A percentile compares a stretch with the other conserved stretches of the same genome.
Conservation (phyloP, 495 filamentous ascomycete species). For the Lentithecium fluviatile region DNA sequence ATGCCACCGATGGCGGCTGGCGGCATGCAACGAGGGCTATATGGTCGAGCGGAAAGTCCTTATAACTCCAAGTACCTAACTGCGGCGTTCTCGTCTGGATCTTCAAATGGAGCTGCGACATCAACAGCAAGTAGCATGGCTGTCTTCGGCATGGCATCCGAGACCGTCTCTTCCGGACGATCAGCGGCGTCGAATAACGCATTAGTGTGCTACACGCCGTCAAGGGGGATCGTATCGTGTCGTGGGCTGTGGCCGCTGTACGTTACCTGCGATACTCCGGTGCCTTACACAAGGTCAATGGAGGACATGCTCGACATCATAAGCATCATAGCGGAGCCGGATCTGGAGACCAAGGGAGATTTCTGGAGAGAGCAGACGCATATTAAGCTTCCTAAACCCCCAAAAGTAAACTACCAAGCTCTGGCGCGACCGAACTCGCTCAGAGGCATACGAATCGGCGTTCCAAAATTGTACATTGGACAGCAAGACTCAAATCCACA, state of each 20-base stretch:
- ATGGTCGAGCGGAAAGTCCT: constrained; percentile 41
- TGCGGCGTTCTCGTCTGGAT: constrained; percentile 43
- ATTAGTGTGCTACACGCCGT: constrained; percentile 42
- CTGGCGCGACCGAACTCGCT: constrained; percentile 22
- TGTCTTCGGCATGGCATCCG: constrained; percentile 40
- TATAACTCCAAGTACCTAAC: constrained; percentile 42
- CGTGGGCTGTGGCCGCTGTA: constrained; percentile 44
- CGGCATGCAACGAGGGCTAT: constrained; percentile 43
- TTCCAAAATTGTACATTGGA: constrained; percentile 41
- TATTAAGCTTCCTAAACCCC: constrained; percentile 29
- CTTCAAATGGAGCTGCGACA: constrained; percentile 40
- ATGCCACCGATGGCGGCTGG: constrained; percentile 45
- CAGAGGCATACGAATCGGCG: constrained; percentile 37
- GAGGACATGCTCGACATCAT: constrained; percentile 40
- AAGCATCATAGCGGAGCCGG: constrained; percentile 32
- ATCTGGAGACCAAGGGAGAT: constrained; percentile 35
- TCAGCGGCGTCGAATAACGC: constrained; percentile 43
- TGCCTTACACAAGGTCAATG: constrained; percentile 40
- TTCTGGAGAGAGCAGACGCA: constrained; percentile 42
- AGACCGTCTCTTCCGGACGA: constrained; percentile 40
- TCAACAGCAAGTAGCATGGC: constrained; percentile 42
- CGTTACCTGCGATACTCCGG: constrained; percentile 42
- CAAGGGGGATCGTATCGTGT: constrained; percentile 38
- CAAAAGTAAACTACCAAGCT: background rate
- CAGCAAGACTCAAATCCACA: constrained; percentile 31